These are phyloP conservation scores for Cordyceps militaris DNA, from an alignment of 2,329 filamentous ascomycete genomes.

Conservation along the genomic window DNA sequence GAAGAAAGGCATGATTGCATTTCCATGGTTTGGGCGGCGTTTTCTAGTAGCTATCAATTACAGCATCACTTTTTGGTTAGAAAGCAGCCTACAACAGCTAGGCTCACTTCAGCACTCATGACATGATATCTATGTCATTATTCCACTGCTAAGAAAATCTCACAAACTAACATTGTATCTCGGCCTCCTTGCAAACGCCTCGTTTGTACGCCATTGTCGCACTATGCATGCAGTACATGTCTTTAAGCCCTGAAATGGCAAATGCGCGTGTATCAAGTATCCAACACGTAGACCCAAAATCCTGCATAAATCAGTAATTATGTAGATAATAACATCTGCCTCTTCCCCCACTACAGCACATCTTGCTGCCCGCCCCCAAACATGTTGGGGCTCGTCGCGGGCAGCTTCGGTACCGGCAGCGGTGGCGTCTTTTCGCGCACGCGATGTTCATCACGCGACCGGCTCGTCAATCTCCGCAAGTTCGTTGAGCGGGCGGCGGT, in stretches of 20 bases:
- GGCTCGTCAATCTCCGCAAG: conserved; percentile 24
- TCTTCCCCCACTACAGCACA: conserved; percentile 21
- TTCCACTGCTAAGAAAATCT: not conserved
- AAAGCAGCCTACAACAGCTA: not conserved
- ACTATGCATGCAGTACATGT: not conserved
- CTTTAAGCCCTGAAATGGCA: not conserved
- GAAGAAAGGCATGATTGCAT: not conserved
- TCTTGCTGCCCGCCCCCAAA: conserved; percentile 31
- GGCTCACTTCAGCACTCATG: not conserved
- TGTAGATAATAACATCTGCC: not conserved
- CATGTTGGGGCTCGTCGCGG: conserved; percentile 20
- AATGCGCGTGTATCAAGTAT: not conserved
- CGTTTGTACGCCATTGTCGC: not conserved
- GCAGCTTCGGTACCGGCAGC: conserved; percentile 36
- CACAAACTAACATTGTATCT: not conserved
- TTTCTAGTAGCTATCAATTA: not conserved
- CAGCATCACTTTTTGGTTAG: not conserved
- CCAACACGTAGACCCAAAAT: not conserved
- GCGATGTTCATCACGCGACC: conserved; percentile 27
- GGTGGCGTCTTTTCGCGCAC: conserved; percentile 28
- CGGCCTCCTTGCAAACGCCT: not conserved
- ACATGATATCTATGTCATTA: not conserved
- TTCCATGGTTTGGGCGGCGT: not conserved
- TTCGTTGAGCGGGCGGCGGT: conserved; percentile 25
- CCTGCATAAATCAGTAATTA: not conserved